Evolutionary conservation across 352 stramenopile genomes (phyloP), one percentile per base, ranked within the genome.

Genomic region (Phytopythium sindhum): DNA sequence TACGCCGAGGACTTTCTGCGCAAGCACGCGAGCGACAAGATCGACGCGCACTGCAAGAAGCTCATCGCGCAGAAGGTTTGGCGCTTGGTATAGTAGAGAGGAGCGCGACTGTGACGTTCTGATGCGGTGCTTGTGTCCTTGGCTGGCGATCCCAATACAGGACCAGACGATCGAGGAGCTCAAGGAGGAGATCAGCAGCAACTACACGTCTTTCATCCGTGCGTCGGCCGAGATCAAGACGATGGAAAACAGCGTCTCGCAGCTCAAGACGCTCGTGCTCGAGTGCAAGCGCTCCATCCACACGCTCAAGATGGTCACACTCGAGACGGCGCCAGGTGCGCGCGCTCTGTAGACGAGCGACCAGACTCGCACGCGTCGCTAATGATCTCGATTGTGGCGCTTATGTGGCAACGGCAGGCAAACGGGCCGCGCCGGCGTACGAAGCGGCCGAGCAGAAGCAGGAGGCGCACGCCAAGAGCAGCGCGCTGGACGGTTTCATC

Each of bases 221-320:
- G 82, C 84, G 11, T 79, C 82, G 10, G 66, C 74, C 4, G 84
- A 95, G 66, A 93, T 91, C 53, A 90, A 91, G 63, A 86, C 68
- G 9, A 93, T 95, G 81, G 86, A 95, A 48, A 93, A 91, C 63
- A 92, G 83, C 55, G 83, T 95, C 9, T 91, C 81, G 47, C 79
- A 91, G 60, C 72, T 95, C 45, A 91, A 93, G 64, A 65, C 78
- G 15, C 69, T 91, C 26, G 78, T 95, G 8, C 26, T 91, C 26
- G 82, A 95, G 35, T 91, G 84, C 67, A 90, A 88, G 63, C 73
- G 84, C 15, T 90, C 82, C 21, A 79, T 95, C 48, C 56, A 83
- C 23, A 61, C 73, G 2, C 60, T 95, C 24, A 85, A 91, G 47
- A 60, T 60, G 26, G 70, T 88, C 8, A 57, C 70, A 6, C 48